Conservation (phyloP, 2,329 filamentous ascomycete species). For the Fonsecaea nubica region DNA sequence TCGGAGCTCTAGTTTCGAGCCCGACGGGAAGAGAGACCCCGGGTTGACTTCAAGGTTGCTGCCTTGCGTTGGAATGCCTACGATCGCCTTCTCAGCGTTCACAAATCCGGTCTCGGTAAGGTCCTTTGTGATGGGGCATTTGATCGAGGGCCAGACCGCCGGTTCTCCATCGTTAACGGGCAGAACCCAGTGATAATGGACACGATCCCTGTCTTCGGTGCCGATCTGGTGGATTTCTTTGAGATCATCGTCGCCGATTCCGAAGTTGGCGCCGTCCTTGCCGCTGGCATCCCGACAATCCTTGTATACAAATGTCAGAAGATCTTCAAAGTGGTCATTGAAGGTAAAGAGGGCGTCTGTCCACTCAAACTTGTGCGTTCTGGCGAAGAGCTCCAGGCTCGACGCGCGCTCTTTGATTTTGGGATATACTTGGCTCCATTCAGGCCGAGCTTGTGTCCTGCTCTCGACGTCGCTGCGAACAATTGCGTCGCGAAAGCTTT, state of each 20-base stretch:
- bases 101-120: conserved; percentile 13
- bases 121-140: conserved; percentile 22
- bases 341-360: conserved; percentile 5
- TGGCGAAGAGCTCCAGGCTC: conserved; percentile 35
- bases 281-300: conserved; percentile 1
- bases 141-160: conserved; percentile 15
- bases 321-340: conserved; percentile 18
- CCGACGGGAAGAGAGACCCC: background rate
- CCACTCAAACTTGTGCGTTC: conserved; percentile 25
- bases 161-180: background rate
- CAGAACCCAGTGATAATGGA: conserved; percentile 28
- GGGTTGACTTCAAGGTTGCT: conserved; percentile 1
- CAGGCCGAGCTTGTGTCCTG: conserved; percentile 1
- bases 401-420: conserved; percentile 19
- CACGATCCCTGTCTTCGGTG: conserved; percentile 4
- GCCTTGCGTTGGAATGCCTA: background rate
- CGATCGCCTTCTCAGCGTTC: conserved; percentile 2
- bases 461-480: conserved; percentile 15
- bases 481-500: conserved; percentile 26
- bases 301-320: conserved; percentile 20
- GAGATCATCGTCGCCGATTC: conserved; percentile 22
- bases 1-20: conserved; percentile 2
- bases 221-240: conserved; percentile 16
- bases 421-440: conserved; percentile 18
- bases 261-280: conserved; percentile 18